phyloP scores from a whole-genome alignment of 2,329 filamentous ascomycete genomes.

The Curvularia spicifera region DNA sequence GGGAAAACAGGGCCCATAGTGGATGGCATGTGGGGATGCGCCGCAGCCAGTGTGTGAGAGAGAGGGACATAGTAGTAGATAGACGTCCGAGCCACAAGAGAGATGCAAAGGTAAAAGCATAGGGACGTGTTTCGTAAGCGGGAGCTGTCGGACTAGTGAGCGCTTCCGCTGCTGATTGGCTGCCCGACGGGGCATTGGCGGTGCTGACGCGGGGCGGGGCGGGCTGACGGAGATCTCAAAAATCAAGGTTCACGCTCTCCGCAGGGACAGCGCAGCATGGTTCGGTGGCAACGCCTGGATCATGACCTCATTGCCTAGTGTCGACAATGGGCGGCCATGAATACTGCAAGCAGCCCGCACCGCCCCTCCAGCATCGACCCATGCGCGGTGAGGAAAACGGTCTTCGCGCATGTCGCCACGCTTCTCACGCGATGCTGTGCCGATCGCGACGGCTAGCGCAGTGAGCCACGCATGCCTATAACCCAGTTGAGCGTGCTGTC shows the following conservation, averaged over 20 bases:
- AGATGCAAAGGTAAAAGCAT: background rate
- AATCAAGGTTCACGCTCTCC: slow-evolving; percentile 6
- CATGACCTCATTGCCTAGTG: slow-evolving; percentile 11
- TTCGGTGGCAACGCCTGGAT: slow-evolving; percentile 2
- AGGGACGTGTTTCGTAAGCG: slow-evolving; percentile 6
- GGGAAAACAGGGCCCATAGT: background rate
- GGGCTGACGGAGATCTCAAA: slow-evolving; percentile 8
- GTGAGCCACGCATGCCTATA: slow-evolving; percentile 4
- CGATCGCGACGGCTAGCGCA: slow-evolving; percentile 9
- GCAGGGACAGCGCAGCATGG: slow-evolving; percentile 6
- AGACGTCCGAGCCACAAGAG: background rate
- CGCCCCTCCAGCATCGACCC: slow-evolving; percentile 6
- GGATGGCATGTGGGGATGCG: background rate
- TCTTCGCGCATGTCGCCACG: slow-evolving; percentile 10
- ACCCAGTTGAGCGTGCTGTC: background rate
- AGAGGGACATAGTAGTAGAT: no score
- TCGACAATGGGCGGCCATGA: background rate
- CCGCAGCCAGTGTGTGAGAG: no score
- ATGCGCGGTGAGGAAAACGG: slow-evolving; percentile 5
- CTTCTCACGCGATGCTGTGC: slow-evolving; percentile 11
- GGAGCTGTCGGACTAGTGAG: background rate
- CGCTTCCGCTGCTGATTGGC: background rate
- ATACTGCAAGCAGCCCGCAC: no score
- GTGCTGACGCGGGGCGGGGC: slow-evolving; percentile 5
- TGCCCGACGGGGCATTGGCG: background rate